phyloP scores from a whole-genome alignment of 2,329 filamentous ascomycete genomes.

The Sporothrix protearum region DNA sequence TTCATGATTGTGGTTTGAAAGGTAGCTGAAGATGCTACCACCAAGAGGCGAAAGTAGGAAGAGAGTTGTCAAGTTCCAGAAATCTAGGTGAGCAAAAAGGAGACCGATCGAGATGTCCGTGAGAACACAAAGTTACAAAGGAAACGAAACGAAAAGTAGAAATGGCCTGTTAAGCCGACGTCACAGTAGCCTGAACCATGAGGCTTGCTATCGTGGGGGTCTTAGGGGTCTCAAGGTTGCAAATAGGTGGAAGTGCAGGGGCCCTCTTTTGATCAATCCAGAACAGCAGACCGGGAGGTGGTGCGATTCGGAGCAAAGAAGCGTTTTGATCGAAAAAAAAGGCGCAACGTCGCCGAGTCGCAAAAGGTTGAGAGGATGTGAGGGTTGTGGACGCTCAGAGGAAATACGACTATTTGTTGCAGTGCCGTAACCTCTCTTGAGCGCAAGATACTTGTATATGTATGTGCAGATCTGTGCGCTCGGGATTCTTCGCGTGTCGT shows the following conservation, averaged over 20 bases:
- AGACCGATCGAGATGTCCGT: neutral
- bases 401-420: neutral
- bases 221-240: neutral
- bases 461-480: neutral
- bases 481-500: neutral
- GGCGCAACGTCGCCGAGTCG: neutral
- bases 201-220: neutral
- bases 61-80: neutral
- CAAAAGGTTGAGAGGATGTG: neutral
- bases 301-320: neutral
- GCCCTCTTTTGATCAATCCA: slow-evolving; percentile 2
- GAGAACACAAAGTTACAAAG: neutral
- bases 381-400: neutral
- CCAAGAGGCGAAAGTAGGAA: neutral
- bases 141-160: neutral
- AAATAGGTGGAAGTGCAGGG: slow-evolving; percentile 12
- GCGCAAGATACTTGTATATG: no score
- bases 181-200: slow-evolving; percentile 22
- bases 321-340: neutral
- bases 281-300: neutral
- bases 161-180: slow-evolving; percentile 24
- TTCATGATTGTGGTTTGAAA: neutral
- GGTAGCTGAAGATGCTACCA: neutral
- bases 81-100: neutral
- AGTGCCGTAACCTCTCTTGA: neutral